Base-by-base conservation (phyloP, 2,329 filamentous ascomycete genomes). In the Pseudogymnoascus sp. region DNA sequence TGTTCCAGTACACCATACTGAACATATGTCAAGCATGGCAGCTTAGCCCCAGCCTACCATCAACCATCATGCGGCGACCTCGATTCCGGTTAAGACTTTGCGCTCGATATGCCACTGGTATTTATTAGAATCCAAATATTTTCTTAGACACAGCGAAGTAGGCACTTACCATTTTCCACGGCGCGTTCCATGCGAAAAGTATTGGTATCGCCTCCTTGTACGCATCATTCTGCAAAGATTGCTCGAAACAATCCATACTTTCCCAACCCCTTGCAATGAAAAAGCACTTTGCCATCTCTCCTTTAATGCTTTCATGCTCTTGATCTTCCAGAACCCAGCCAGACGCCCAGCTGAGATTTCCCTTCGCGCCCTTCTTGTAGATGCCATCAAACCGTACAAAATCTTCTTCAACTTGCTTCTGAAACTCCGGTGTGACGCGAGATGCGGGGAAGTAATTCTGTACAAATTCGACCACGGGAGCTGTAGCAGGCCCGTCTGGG, bases 401-500 rank as follows among this genome's bases (percentile, higher is more conserved):
- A 61, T 67, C 66, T n/a, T 54, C 60, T 60, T 67, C 65, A 18
- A 67, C 39, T 62, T 51, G 31, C 60, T 67, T 65, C 60, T 64
- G 60, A 45, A 67, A 67, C 6, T 64, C 65, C 18, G 60, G 54
- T 4, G 66, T 67, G 51, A 64, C 61, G 8, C 57, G 63, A 18
- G 66, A 67, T 11, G 61, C 66, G 63, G 66, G 65, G 61, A 67
- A 67, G 45, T 57, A 67, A 26, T 10, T 59, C n/a, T 66, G 65
- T 31, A 65, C 66, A 31, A 37, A 67, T 67, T 67, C 66, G 14
- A 67, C 45, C 3, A 67, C 51, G 31, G 47, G 60, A n/a, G 60
- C 66, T 14, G 65, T 64, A 31, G 63, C 63, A 40, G 57, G 60
- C 2, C 66, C 65, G 47, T 64, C 42, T n/a, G 65, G 51, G 7